These are phyloP conservation scores for Tulasnella sp. DNA, from an alignment of 768 basidiomycete species.

Conservation along the genomic window DNA sequence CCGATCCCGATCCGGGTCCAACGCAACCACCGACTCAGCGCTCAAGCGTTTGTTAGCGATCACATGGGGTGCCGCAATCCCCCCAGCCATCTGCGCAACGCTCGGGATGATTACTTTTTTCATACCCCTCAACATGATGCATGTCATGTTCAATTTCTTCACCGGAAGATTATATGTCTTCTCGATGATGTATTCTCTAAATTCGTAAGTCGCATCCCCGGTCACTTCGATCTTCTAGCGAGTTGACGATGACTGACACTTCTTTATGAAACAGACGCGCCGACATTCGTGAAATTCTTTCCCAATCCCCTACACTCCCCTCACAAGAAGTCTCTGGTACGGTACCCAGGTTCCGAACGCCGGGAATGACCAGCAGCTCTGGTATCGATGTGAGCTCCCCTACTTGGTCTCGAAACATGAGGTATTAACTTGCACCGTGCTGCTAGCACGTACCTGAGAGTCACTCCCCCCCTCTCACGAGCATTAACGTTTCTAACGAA, in stretches of 20 bases:
- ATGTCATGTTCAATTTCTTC: constrained; percentile 19
- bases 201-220: not conserved
- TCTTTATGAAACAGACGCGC: not conserved
- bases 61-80: constrained; percentile 17
- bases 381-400: not conserved
- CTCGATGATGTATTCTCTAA: constrained; percentile 22
- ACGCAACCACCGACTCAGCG: not conserved
- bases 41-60: not conserved
- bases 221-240: not conserved
- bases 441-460: not conserved
- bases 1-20: constrained; percentile 7
- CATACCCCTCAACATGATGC: not conserved
- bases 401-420: not conserved
- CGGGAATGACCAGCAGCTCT: not conserved
- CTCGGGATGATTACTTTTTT: not conserved
- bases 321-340: constrained; percentile 5
- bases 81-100: constrained; percentile 11
- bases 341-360: not conserved
- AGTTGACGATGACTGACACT: not conserved
- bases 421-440: no score
- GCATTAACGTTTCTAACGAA: not conserved
- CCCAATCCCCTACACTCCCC: not conserved
- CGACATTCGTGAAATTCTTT: not conserved
- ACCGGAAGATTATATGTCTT: constrained; percentile 13
- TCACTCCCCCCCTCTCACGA: not conserved